Base-by-base conservation (phyloP, 345 rosid genomes). In the Erysimum cheiranthoides region DNA sequence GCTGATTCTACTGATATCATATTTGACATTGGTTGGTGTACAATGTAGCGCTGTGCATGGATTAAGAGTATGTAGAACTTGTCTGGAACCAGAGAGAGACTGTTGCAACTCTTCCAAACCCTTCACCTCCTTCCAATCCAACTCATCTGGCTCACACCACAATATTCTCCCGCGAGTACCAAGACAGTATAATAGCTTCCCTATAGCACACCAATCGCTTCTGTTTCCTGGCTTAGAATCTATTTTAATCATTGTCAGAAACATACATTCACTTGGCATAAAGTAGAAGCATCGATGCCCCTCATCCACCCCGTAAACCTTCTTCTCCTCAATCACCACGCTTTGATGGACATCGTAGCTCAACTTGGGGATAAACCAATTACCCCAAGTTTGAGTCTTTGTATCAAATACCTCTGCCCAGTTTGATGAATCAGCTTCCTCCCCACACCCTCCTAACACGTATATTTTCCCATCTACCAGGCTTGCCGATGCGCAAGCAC, bases 61-160 rank as follows among this genome's bases (percentile, higher is more conserved):
- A 12, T 13, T 12, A 12, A 11, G 0, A 40, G 2, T 1, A 12
- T 12, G 0, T 11, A 3, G 7, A 8, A 34, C 8, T 8, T 25
- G 31, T 25, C 34, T 52, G 34, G 18, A 32, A 14, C 38, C 6
- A 31, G 2, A 32, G 12, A 34, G 13, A n/a, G 21, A 4, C 5
- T 0, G 7, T 42, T 27, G 18, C 11, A 62, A 8, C 4, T 25
- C 5, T 21, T 38, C 51, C 42, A 69, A 69, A 30, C 56, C 74
- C 5, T 70, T 69, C 6, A 71, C 59, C 5, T 60, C 38, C 10
- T 71, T 59, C 75, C 75, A 59, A 21, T 59, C 49, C 32, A 47
- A 25, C 28, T 21, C 16, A 14, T 2, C 4, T 34, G 36, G 75
- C 12, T 34, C n/a, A 46, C 66, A 45, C 46, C 71, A 67, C 1